phyloP scores from a whole-genome alignment of 441 rosid genomes.

The Bruguiera hainesii region DNA sequence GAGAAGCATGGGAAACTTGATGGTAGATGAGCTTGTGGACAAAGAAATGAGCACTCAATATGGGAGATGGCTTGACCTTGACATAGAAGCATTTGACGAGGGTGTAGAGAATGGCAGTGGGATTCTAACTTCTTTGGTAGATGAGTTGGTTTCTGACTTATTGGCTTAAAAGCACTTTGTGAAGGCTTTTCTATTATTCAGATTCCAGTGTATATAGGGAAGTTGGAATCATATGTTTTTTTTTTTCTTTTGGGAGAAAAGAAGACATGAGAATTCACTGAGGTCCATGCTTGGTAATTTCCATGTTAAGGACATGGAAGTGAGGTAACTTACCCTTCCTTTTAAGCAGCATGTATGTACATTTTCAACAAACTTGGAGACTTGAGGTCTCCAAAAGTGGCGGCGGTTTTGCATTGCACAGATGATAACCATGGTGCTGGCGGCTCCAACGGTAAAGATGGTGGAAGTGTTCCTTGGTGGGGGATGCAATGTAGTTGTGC shows the following conservation, averaged over 20 bases:
- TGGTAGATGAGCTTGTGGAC: conserved; percentile 79
- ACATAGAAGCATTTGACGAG: conserved; percentile 55
- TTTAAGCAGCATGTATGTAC: too few species aligned
- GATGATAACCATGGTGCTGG: too few species aligned
- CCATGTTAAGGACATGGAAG: too few species aligned
- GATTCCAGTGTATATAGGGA: background rate
- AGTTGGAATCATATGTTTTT: background rate
- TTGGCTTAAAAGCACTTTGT: conserved; percentile 2
- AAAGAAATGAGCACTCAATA: conserved; percentile 56
- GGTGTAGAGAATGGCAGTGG: conserved; percentile 56
- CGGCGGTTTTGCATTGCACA: too few species aligned
- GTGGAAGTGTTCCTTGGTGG: too few species aligned
- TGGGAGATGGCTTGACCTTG: conserved; percentile 74
- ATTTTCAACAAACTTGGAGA: too few species aligned
- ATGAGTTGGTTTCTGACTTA: conserved; percentile 65
- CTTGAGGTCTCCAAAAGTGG: too few species aligned
- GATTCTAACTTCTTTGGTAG: conserved; percentile 57
- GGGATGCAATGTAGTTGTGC: too few species aligned
- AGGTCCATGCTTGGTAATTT: background rate
- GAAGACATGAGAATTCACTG: background rate
- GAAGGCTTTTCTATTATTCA: conserved; percentile 2
- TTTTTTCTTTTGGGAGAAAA: conserved; percentile 4
- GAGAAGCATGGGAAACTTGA: conserved; percentile 53
- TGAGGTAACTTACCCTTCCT: too few species aligned
- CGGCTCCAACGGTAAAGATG: too few species aligned